A percentile compares a stretch with the other conserved stretches of the same genome.
Evolutionary conservation across 2,329 filamentous ascomycete species (phyloP).

Genomic region (Trichoderma sp.): DNA sequence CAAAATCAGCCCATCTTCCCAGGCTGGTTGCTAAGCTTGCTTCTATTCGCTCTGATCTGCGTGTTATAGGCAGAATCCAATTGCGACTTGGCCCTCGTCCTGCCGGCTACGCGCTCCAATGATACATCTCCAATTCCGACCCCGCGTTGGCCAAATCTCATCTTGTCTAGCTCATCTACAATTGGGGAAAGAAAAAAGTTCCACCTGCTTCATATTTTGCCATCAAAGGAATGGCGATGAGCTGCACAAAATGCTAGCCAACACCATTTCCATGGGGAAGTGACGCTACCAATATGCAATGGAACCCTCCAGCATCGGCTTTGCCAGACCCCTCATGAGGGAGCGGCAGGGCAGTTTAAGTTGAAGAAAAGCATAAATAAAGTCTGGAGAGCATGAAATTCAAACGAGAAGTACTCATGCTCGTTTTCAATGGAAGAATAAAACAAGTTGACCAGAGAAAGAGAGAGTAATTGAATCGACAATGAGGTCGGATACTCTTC

Average conservation of each 20-base stretch:
- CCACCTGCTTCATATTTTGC: not conserved
- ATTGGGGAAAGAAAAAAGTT: not conserved
- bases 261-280: not conserved
- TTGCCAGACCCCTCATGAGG: not conserved
- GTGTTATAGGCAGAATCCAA: conserved; percentile 19
- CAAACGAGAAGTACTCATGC: not conserved
- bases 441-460: not conserved
- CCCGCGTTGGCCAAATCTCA: conserved; percentile 14
- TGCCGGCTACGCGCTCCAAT: conserved; percentile 18
- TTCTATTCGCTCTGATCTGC: not conserved
- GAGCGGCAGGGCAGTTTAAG: not conserved
- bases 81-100: not conserved
- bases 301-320: not conserved
- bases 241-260: not conserved
- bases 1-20: not conserved
- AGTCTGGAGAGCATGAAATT: not conserved
- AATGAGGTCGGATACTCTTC: conserved; percentile 35
- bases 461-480: not conserved
- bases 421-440: not conserved
- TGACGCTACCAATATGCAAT: conserved; percentile 5
- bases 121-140: not conserved
- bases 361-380: conserved; percentile 21
- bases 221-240: not conserved
- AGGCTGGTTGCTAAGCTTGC: not conserved
- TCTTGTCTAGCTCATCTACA: not conserved